phyloP scores from a whole-genome alignment of 192 early-diverging fungal species.

The Jimgerdemannia lactiflua region DNA sequence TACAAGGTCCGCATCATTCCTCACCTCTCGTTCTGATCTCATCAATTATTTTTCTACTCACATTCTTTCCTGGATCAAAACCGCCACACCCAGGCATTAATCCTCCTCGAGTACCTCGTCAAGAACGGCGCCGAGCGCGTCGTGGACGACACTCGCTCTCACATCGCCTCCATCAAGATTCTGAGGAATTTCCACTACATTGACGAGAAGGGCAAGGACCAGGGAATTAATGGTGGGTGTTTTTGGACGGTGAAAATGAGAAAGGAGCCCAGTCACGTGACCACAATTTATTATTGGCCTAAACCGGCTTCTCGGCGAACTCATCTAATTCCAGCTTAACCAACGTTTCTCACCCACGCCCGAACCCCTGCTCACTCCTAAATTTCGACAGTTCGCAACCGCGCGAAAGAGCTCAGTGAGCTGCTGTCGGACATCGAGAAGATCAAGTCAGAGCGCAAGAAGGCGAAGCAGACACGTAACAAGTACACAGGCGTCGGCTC shows the following conservation, averaged over 20 bases:
- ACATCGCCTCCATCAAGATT: slow-evolving; percentile 87
- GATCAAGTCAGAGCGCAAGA: slow-evolving; percentile 84
- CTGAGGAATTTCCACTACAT: slow-evolving; percentile 86
- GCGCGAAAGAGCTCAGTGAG: slow-evolving; percentile 89
- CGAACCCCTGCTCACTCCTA: not conserved
- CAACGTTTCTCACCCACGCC: not conserved
- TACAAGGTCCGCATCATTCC: slow-evolving; percentile 70
- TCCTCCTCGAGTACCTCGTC: slow-evolving; percentile 90
- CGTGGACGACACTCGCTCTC: slow-evolving; percentile 81
- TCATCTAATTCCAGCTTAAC: not conserved
- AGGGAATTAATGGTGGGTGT: slow-evolving; percentile 90
- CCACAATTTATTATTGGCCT: too few relatives aligned
- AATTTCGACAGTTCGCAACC: slow-evolving; percentile 62
- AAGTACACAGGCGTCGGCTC: slow-evolving; percentile 66
- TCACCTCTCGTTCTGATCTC: not conserved
- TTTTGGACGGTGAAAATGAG: not conserved
- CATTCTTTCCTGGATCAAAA: not conserved
- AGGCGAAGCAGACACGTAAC: slow-evolving; percentile 72
- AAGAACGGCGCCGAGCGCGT: slow-evolving; percentile 95
- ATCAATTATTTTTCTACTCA: not conserved
- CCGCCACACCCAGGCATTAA: slow-evolving; percentile 59
- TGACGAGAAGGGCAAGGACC: slow-evolving; percentile 95
- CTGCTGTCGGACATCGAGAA: slow-evolving; percentile 73
- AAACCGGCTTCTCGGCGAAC: not conserved
- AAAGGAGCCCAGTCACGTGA: not conserved